A percentile compares a stretch with the other conserved stretches of the same genome.
These are phyloP conservation scores for Corynascus novoguineensis DNA, from an alignment of 495 filamentous ascomycete species.

Conservation along the genomic window DNA sequence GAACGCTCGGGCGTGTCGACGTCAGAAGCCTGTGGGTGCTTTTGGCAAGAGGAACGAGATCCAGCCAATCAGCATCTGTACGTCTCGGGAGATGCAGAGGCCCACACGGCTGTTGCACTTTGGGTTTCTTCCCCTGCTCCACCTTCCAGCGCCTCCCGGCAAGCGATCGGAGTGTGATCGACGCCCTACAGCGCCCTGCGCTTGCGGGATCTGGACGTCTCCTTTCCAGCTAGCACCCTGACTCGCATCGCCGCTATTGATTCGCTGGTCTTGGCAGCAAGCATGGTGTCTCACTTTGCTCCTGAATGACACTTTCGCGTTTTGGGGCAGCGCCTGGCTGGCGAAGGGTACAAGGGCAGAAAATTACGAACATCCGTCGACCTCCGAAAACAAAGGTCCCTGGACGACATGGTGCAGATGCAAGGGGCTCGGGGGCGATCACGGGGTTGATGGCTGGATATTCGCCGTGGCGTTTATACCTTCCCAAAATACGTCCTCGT, in stretches of 20 bases:
- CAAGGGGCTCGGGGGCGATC: background rate
- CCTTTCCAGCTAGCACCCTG: background rate
- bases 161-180: constrained; percentile 13
- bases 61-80: background rate
- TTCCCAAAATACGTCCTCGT: background rate
- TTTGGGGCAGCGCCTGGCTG: background rate
- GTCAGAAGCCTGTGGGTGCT: no score
- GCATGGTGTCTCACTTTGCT: background rate
- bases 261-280: background rate
- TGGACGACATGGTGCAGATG: background rate
- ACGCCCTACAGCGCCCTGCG: constrained; percentile 6
- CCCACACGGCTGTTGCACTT: constrained; percentile 3
- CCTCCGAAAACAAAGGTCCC: background rate
- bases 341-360: background rate
- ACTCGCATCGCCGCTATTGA: background rate
- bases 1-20: no score
- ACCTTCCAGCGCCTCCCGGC: constrained; percentile 1
- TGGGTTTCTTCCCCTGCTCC: constrained; percentile 4
- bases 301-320: background rate
- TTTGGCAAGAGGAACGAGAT: no score
- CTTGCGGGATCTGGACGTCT: background rate
- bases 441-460: constrained; percentile 4
- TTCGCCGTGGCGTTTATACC: background rate
- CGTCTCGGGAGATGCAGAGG: no score
- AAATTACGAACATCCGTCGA: background rate